Base-by-base conservation (phyloP, 2,329 filamentous ascomycete genomes). In the Ophiognomonia clavigignenti-juglandacearum region DNA sequence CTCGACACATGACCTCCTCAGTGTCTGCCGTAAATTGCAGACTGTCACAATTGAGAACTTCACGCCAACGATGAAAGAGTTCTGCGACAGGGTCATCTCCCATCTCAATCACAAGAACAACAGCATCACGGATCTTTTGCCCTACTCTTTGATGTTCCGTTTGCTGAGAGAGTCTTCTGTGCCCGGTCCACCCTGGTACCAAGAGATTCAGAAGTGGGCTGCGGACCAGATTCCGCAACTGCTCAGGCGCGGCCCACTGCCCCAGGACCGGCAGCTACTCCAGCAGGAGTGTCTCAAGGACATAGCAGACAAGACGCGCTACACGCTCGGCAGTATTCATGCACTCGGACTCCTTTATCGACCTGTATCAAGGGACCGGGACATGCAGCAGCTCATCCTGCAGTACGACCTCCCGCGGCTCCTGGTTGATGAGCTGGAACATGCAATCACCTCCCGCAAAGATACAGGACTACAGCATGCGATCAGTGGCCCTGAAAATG, bases 241-340 rank as follows among this genome's bases (percentile, higher is more conserved):
- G n/a, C 67, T 87, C 22, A 60, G 59, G n/a, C 63, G 69, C 24
- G 80, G 83, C 0, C 72, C 79, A 5, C 73, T 73, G 18, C 47
- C 56, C 2, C 68, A 76, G 6, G 80, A 80, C 50, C 81, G 84
- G 39, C 71, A 73, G 48, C 68, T 73, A 18, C 78, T 93, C 14
- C 87, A 85, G 53, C 62, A 73, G 39, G 74, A 75, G 44, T 93
- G 88, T 61, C 73, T 90, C 39, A 57, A 74, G 38, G 85, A 92
- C 56, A 83, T 95, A 38, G 71, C 75, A 3, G 67, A 73, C 19
- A 82, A 76, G 60, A 83, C 82, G 2, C 53, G 68, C 9, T 85
- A 81, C 13, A 81, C 84, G 1, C 75, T 86, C 6, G 88, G 88
- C 1, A 93, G 87, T 91, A 18, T 85, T 82, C 59, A 83, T 82